Evolutionary conservation across 2,329 filamentous ascomycete species (phyloP).

Genomic region (Elsinoe perseae): DNA sequence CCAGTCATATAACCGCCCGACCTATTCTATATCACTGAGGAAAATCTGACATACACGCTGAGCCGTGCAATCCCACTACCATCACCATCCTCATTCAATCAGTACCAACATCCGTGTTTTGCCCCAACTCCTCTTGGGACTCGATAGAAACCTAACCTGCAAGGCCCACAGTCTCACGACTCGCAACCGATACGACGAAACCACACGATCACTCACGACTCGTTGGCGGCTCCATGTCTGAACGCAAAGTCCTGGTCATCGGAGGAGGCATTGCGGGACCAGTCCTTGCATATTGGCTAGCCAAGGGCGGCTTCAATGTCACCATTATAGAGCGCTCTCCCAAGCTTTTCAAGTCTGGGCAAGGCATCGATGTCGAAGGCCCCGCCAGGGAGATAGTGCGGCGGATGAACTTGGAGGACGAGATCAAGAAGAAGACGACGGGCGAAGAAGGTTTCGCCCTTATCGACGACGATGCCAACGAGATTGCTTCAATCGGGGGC

Average conservation of each 20-base stretch:
- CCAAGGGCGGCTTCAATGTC: constrained; percentile 20
- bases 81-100: neutral
- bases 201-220: neutral
- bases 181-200: neutral
- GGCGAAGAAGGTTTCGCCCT: constrained; percentile 25
- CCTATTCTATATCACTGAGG: neutral
- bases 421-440: constrained; percentile 23
- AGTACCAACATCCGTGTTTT: neutral
- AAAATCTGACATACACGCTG: neutral
- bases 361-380: constrained; percentile 27
- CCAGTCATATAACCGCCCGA: neutral
- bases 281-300: constrained; percentile 23
- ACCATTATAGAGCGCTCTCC: constrained; percentile 24
- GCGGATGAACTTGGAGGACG: constrained; percentile 24
- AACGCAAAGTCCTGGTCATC: constrained; percentile 20
- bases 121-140: neutral
- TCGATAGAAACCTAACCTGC: neutral
- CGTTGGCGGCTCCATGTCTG: neutral
- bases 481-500: constrained; percentile 7
- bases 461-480: constrained; percentile 23
- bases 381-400: constrained; percentile 22
- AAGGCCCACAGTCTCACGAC: constrained; percentile 4
- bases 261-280: constrained; percentile 25
- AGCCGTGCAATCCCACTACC: neutral
- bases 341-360: constrained; percentile 20